These are phyloP conservation scores for Fusarium domesticum DNA, from an alignment of 2,329 filamentous ascomycete species.

Conservation along the genomic window DNA sequence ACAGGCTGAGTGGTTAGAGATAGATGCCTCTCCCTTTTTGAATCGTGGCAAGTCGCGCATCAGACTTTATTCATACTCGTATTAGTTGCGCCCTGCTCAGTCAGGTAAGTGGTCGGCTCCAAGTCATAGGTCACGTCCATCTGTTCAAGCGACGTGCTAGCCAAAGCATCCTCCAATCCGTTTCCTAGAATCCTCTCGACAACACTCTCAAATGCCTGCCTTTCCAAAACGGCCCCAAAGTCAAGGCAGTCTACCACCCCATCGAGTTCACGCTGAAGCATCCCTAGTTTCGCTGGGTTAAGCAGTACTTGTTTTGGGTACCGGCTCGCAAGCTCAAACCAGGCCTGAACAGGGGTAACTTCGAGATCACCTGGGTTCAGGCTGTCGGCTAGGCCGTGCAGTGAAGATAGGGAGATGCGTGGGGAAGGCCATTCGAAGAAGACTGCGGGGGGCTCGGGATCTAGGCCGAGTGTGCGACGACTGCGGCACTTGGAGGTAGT, in stretches of 20 bases:
- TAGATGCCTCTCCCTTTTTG: too few relatives aligned
- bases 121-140: too few relatives aligned
- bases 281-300: conserved; percentile 33
- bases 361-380: conserved; percentile 43
- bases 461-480: conserved; percentile 12
- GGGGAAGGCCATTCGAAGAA: conserved; percentile 38
- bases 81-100: too few relatives aligned
- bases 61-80: too few relatives aligned
- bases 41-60: too few relatives aligned
- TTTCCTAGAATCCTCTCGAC: conserved; percentile 39
- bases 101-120: too few relatives aligned
- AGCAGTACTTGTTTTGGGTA: conserved; percentile 42
- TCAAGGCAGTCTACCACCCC: conserved; percentile 45
- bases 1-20: too few relatives aligned
- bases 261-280: conserved; percentile 41
- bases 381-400: conserved; percentile 45
- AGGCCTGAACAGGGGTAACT: conserved; percentile 51
- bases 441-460: conserved; percentile 21
- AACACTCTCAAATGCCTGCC: conserved; percentile 47
- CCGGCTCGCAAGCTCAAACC: conserved; percentile 49
- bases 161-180: conserved; percentile 18
- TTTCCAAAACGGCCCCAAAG: conserved; percentile 48
- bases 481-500: conserved; percentile 16
- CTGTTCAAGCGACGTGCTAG: conserved; percentile 5
- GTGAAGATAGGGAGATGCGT: conserved; percentile 41